These are phyloP conservation scores for Globisporangium uncinulatum DNA, from an alignment of 352 stramenopile genomes.

Conservation along the genomic window DNA sequence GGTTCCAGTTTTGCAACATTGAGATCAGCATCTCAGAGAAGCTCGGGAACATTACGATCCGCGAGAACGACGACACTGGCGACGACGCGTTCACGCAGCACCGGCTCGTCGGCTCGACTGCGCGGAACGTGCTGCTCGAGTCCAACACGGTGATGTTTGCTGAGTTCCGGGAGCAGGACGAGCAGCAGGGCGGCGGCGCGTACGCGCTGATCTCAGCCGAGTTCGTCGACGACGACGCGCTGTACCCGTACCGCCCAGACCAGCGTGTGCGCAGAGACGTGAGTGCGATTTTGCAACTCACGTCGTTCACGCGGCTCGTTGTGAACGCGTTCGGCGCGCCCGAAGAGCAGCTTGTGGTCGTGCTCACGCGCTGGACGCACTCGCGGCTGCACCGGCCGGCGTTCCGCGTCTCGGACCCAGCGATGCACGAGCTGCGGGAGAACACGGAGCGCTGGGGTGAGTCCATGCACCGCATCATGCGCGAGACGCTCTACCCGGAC, in stretches of 20 bases:
- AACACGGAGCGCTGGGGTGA: slow-evolving; percentile 2
- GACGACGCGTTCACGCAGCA: slow-evolving; percentile 23
- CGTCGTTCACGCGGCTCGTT: slow-evolving; percentile 9
- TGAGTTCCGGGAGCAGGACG: slow-evolving; percentile 20
- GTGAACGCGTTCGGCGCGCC: slow-evolving; percentile 10
- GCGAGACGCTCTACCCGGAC: neutral
- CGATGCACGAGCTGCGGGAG: slow-evolving; percentile 4
- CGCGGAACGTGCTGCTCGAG: slow-evolving; percentile 18
- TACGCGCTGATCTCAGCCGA: slow-evolving; percentile 25
- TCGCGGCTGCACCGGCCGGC: slow-evolving; percentile 25
- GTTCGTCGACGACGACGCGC: slow-evolving; percentile 32
- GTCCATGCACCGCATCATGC: slow-evolving; percentile 1
- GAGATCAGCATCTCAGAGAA: slow-evolving; percentile 44
- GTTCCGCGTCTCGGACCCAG: slow-evolving; percentile 12
- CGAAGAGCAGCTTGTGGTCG: slow-evolving; percentile 25
- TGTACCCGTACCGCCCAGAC: slow-evolving; percentile 33
- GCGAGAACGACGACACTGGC: slow-evolving; percentile 33
- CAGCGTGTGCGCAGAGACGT: slow-evolving; percentile 37
- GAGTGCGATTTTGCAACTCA: slow-evolving; percentile 23
- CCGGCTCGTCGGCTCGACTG: slow-evolving; percentile 22
- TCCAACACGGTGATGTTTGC: slow-evolving; percentile 36
- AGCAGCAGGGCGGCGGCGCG: slow-evolving; percentile 21
- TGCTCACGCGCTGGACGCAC: slow-evolving; percentile 35
- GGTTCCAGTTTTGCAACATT: slow-evolving; percentile 31
- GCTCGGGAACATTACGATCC: slow-evolving; percentile 36